phyloP scores from a whole-genome alignment of 176 grass and related monocot genomes.

The Rhynchospora breviuscula region DNA sequence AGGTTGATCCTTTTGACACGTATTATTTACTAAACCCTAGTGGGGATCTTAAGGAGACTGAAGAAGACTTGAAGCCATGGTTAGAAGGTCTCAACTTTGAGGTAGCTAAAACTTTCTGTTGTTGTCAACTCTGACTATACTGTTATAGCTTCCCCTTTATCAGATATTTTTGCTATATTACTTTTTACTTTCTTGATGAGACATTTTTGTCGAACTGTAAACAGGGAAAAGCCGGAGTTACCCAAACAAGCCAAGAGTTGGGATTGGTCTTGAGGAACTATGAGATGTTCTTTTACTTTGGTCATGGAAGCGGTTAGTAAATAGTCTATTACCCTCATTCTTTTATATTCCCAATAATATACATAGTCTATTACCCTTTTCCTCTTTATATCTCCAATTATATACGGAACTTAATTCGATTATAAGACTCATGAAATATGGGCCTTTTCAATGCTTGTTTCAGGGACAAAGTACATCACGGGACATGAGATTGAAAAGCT shows the following conservation, averaged over 20 bases:
- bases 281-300: conserved; percentile 86
- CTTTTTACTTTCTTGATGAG: neutral
- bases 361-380: neutral
- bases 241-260: conserved; percentile 50
- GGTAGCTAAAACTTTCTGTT: neutral
- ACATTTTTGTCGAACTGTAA: conserved; percentile 27
- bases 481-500: conserved; percentile 68
- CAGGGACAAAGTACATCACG: conserved; percentile 82
- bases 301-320: conserved; percentile 86
- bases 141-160: neutral
- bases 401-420: neutral
- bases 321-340: neutral
- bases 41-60: conserved; percentile 34
- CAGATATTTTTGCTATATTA: neutral
- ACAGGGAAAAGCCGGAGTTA: conserved; percentile 61
- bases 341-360: too few relatives aligned
- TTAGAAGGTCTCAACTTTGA: conserved; percentile 2
- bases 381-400: neutral
- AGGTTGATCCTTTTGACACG: conserved; percentile 55
- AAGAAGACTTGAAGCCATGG: neutral
- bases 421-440: neutral
- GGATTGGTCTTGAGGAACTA: conserved; percentile 53
- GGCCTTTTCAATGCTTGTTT: neutral
- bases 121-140: neutral
- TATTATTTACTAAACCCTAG: conserved; percentile 81